Base-by-base conservation (phyloP, 2,329 filamentous ascomycete genomes). In the Penicillium sp. region DNA sequence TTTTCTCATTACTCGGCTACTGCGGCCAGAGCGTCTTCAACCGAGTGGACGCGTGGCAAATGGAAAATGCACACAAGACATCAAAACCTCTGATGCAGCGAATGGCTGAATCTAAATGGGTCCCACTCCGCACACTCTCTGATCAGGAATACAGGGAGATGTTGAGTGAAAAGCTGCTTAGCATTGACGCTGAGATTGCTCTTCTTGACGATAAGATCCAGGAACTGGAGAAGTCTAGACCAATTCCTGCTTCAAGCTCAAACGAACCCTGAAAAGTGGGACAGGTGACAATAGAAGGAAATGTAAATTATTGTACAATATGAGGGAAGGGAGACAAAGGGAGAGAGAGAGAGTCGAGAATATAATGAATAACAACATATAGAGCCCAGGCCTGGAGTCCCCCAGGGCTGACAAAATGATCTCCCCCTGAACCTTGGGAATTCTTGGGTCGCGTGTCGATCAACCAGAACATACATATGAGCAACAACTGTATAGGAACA, bases 151-250 rank as follows among this genome's bases (percentile, higher is more conserved):
- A 93, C 62, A 77, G 79, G 51, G 70, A 76, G 1, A 81, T 88
- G 70, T 73, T 93, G 61, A 73, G 76, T 28, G 85, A 90, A 64
- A 88, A 84, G 68, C 70, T 88, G 35, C 65, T 91, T 24, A 77
- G 75, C 54, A 71, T 91, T 3, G 84, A 93, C 56, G 85, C 80
- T 1, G 85, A 91, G 53, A 88, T 93, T 66, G 82, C 86, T 0
- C 67, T 93, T 5, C 75, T 91, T 32, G 86, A 93, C 60, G 87
- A 91, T 47, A 82, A 81, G 61, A 87, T 93, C 57, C 77, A 75
- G 42, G 73, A 69, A 34, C 62, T 83, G 26, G 72, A 70, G 57
- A 62, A 61, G 33, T 53, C 57, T 24, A 53, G 56, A 24, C 56
- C 58, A 12, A 29, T 26, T 12, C 10, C 41, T 17, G 32, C 31